These are phyloP conservation scores for Avicennia marina DNA, from an alignment of 257 asterid species.

Conservation along the genomic window DNA sequence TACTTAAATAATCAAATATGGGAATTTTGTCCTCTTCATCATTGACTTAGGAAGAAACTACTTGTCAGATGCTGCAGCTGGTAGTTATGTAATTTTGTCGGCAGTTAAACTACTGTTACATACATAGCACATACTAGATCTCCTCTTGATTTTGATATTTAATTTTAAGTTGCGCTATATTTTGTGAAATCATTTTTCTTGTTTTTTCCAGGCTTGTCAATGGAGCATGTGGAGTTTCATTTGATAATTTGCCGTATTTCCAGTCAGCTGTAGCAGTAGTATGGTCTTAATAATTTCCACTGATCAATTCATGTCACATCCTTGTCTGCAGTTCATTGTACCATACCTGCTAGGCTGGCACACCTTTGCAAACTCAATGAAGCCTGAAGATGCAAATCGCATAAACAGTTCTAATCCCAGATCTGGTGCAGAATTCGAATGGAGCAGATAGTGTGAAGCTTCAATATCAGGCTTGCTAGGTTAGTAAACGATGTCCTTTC, in stretches of 20 bases:
- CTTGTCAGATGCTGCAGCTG: background rate
- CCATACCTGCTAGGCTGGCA: conserved; percentile 94
- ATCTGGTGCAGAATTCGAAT: conserved; percentile 66
- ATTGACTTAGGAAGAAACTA: background rate
- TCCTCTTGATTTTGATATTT: too few species aligned
- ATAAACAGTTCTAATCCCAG: conserved; percentile 45
- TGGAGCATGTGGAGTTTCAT: background rate
- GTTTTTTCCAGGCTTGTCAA: background rate
- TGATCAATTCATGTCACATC: conserved; percentile 15
- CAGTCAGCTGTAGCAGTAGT: background rate
- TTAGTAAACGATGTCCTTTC: conserved; percentile 11
- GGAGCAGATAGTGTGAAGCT: conserved; percentile 57
- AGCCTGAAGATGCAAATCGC: conserved; percentile 61
- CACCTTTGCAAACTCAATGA: conserved; percentile 63
- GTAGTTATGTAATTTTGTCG: too few species aligned
- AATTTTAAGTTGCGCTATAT: background rate
- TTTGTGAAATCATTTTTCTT: background rate
- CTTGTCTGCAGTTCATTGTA: conserved; percentile 59
- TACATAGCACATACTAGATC: too few species aligned
- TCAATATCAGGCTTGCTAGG: conserved; percentile 19
- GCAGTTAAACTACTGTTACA: too few species aligned
- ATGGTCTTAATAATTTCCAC: background rate
- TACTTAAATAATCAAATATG: background rate
- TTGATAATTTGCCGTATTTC: background rate
- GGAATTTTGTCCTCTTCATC: background rate